Percentiles rank a stretch among this genome's conserved stretches.
Evolutionary conservation across 805 yeast genomes (phyloP).

Genomic region (Barnettozyma sp.): DNA sequence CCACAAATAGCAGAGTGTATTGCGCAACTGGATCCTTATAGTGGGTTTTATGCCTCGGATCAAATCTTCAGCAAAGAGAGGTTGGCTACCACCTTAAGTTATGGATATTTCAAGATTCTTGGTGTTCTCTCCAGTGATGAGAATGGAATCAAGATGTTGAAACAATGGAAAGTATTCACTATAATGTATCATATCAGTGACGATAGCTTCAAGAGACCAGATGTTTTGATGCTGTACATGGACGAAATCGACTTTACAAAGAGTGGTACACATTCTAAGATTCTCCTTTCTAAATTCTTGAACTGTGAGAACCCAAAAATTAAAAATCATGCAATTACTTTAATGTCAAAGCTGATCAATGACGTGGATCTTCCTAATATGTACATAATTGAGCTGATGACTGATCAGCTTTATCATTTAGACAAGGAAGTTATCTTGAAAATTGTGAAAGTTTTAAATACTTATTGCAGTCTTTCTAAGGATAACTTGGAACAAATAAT

Average conservation of each 20-base stretch:
- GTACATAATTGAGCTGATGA: constrained; percentile 43
- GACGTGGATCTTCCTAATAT: constrained; percentile 30
- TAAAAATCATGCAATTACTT: constrained; percentile 50
- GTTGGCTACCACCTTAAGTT: constrained; percentile 55
- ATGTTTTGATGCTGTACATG: constrained; percentile 50
- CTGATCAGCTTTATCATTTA: constrained; percentile 65
- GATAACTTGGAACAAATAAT: constrained; percentile 47
- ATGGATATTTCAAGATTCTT: constrained; percentile 72
- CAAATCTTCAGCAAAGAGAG: constrained; percentile 63
- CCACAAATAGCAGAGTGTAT: constrained; percentile 87
- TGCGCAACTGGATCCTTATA: constrained; percentile 75
- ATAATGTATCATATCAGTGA: constrained; percentile 66
- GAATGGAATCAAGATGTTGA: constrained; percentile 62
- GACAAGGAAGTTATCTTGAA: constrained; percentile 46
- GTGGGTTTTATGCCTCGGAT: constrained; percentile 66
- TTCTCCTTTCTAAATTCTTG: constrained; percentile 58
- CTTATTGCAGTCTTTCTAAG: constrained; percentile 44
- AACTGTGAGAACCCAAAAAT: constrained; percentile 45
- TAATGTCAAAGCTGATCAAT: constrained; percentile 37
- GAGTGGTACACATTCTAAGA: constrained; percentile 57
- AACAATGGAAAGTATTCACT: constrained; percentile 80
- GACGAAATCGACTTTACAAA: constrained; percentile 50
- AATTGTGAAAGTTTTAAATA: constrained; percentile 50
- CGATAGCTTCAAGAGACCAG: constrained; percentile 45
- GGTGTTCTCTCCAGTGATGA: constrained; percentile 59